Evolutionary conservation across 2,329 filamentous ascomycete genomes (phyloP), one percentile per base, ranked within the genome.

Genomic region (Cladophialophora exuberans): DNA sequence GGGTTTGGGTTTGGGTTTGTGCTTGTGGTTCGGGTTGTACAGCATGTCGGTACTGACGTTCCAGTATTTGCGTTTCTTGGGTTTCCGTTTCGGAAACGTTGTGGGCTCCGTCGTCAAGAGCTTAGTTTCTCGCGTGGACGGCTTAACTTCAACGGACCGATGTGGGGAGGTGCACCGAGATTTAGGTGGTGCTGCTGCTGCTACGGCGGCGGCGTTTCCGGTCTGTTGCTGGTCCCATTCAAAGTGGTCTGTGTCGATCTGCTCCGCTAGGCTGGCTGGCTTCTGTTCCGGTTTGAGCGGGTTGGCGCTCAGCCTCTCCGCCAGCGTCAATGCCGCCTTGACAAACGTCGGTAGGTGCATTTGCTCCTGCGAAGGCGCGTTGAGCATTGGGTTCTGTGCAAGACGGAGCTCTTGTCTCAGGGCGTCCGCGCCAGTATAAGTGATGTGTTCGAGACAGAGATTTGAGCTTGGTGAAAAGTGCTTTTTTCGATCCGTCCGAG

Each of bases 331-430:
- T 3, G 53, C 57, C 4, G 42, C 36, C 3, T 41, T 43, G 4
- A 50, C 36, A 7, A 60, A 49, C 10, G 28, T 41, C 6, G 49
- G 26, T n/a, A 60, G 10, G 18, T 54, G 18, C 15, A 42, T 49
- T 15, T 38, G 17, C 20, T 25, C 28, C 6, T 48, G 26, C 3
- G 15, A 25, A 13, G 57, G 57, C n/a, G 54, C n/a, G 18, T 38
- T 25, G 18, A 60, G 36, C 22, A 52, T 13, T 11, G 57, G 45
- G 17, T 26, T 41, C 22, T 52, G 26, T 3, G 54, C 45, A 23
- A 60, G 50, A 13, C 45, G 50, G 22, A 60, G 50, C 33, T 57
- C 54, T 42, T 60, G 57, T 30, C 51, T 51, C 9, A 50, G 54
- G 26, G 30, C 28, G 13, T 48, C 47, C 2, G 57, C 28, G 35